Percentiles rank a stretch among this genome's conserved stretches.
phyloP scores from a whole-genome alignment of 164 flowering plant species.

The Stephania japonica region DNA sequence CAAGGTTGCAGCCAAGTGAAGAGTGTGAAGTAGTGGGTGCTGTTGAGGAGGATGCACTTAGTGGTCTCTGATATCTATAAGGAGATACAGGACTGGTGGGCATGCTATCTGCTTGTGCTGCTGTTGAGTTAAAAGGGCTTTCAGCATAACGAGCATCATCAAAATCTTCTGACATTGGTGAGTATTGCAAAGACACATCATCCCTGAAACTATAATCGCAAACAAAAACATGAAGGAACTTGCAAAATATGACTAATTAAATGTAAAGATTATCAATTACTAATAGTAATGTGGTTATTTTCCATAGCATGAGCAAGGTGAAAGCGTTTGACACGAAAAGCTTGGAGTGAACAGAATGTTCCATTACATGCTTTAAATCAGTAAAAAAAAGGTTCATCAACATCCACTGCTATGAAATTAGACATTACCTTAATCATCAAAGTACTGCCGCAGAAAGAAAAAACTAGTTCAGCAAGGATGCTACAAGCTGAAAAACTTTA shows the following conservation, averaged over 20 bases:
- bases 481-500: too few relatives aligned
- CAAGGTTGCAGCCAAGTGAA: conserved; percentile 11
- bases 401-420: too few relatives aligned
- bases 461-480: too few relatives aligned
- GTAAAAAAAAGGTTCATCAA: too few relatives aligned
- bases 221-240: background rate
- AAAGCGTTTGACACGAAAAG: too few relatives aligned
- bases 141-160: conserved; percentile 77
- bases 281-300: too few relatives aligned
- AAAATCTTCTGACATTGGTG: conserved; percentile 94
- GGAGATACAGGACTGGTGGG: conserved; percentile 88
- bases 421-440: too few relatives aligned
- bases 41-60: background rate
- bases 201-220: conserved; percentile 44
- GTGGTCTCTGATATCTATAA: conserved; percentile 26
- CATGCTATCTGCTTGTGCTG: conserved; percentile 48
- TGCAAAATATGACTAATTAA: too few relatives aligned
- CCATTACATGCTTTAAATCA: background rate
- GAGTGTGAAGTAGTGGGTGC: background rate
- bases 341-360: too few relatives aligned
- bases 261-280: too few relatives aligned
- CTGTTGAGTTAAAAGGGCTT: conserved; percentile 26
- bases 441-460: too few relatives aligned
- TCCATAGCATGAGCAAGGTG: too few relatives aligned
- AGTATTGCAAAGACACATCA: conserved; percentile 62